Base-by-base conservation (phyloP, 306 rosid genomes). In the Lablab purpureus region DNA sequence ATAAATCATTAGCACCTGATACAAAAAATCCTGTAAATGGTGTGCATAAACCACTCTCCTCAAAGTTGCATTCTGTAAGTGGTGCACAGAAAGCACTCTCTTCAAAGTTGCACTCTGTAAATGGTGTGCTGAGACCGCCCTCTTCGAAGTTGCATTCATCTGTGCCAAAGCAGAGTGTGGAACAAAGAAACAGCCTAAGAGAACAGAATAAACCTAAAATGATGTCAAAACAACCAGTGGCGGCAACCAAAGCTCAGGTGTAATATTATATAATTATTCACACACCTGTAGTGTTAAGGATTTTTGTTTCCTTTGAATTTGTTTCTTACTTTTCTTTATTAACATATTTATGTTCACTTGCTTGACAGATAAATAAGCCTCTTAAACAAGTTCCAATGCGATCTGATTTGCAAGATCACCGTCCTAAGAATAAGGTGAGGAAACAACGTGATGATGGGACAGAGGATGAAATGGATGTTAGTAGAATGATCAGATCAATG, bases 161-260 rank as follows among this genome's bases (percentile, higher is more conserved):
- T 54, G 46, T 75, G 67, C 47, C 87, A 40, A 88, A 52, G 84
- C 88, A 85, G 75, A 86, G 37, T 9, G 21, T 89, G 65, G 91
- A 84, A 23, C 92, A 83, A 80, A 87, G 87, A 80, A 90, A 70
- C 83, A 94, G 85, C 36, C 1, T 22, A 30, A 83, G 72, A 56
- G 91, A 87, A 67, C 83, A 85, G 65, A 58, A 70, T 41, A 90
- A 79, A 80, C 86, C 89, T 55, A 94, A 82, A 79, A 56, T 86
- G 80, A 36, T 82, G 47, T 88, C 91, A 7, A 92, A 82, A 84
- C 95, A 78, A 72, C 81, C 89, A 15, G 79, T 85, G 51, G 73
- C 85, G 64, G 58, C 90, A 23, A 63, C 91, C 76, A 89, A 71
- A 85, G 81, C 89, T 75, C 94, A 91, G 97, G 98, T 82, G 34